Base-by-base conservation (phyloP, 805 yeast genomes). In the Isabelozyma pseudorhagii region DNA sequence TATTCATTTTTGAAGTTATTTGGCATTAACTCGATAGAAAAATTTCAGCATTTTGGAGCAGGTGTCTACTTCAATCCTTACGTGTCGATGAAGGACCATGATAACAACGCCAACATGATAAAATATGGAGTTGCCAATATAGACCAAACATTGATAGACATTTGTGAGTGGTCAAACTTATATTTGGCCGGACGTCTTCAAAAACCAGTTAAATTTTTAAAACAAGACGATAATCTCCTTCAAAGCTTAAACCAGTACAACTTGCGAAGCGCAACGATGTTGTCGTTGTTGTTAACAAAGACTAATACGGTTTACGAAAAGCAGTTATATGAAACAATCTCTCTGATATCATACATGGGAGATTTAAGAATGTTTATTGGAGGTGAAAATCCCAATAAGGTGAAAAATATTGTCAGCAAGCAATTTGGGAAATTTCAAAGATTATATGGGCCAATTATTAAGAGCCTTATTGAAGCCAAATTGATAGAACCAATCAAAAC, bases 41-140 rank as follows among this genome's bases (percentile, higher is more conserved):
- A 65, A 50, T 78, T 87, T 14, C 91, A 86, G 62, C 79, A 81
- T 36, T 54, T 80, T 15, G 97, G 96, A 1, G 94, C 96, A 0
- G 97, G 97, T 7, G 87, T 93, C 3, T 94, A 93, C 66, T 94
- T 89, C 74, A 94, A 94, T 62, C 98, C 99, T 3, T 94, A 80
- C 66, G 90, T 89, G 6, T 75, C 79, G 42, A 75, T 91, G 47
- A 75, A 79, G 47, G 81, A 83, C 18, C 54, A 63, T n/a, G 54
- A 56, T 8, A n/a, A n/a, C 10, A 15, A 15, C 5, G 18, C 10
- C 10, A 55, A 57, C 5, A 64, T 79, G 46, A 81, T 93, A 42
- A 94, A 94, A 63, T 94, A 94, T 62, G 99, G 99, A 11, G 85
- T 91, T 10, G 85, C 91, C 1, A 83, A 89, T 4, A 74, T 80